Conservation (phyloP, 345 rosid species). For the Raphanus raphanistrum region DNA sequence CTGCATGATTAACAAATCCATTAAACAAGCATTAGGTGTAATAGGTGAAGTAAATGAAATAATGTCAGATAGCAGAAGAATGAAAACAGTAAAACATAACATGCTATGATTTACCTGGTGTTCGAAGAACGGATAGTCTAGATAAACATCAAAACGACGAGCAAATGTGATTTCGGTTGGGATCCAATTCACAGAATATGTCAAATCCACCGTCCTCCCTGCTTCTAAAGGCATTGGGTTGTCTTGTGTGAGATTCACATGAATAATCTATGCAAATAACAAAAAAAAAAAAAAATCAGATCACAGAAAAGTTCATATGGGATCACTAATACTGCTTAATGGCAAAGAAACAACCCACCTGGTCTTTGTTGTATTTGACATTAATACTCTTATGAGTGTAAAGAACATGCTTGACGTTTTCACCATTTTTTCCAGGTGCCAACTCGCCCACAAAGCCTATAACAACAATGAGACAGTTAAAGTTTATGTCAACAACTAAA, state of each 20-base stretch:
- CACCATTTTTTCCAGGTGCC: conserved; percentile 73
- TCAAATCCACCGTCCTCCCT: conserved; percentile 66
- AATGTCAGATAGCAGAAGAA: neutral
- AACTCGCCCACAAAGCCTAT: conserved; percentile 87
- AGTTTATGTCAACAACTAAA: neutral
- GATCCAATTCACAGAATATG: conserved; percentile 79
- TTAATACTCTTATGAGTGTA: conserved; percentile 75
- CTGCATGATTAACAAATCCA: conserved; percentile 45
- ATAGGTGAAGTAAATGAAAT: neutral
- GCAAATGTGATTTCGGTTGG: conserved; percentile 73
- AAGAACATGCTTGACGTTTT: conserved; percentile 65
- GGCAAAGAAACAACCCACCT: conserved; percentile 54
- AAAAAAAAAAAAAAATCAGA: neutral
- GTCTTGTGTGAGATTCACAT: conserved; percentile 83
- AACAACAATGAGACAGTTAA: conserved; percentile 23
- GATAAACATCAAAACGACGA: conserved; percentile 90
- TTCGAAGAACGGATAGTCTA: conserved; percentile 94
- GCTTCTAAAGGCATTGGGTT: conserved; percentile 69
- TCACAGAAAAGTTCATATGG: neutral
- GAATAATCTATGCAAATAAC: conserved; percentile 63
- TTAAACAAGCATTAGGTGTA: conserved; percentile 11
- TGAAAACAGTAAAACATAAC: conserved; percentile 4
- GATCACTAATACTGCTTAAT: neutral
- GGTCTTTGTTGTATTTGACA: conserved; percentile 76
- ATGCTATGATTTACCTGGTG: conserved; percentile 63